Base-by-base conservation (phyloP, 1,284 basidiomycete species). In the Fomitopsis betulina region DNA sequence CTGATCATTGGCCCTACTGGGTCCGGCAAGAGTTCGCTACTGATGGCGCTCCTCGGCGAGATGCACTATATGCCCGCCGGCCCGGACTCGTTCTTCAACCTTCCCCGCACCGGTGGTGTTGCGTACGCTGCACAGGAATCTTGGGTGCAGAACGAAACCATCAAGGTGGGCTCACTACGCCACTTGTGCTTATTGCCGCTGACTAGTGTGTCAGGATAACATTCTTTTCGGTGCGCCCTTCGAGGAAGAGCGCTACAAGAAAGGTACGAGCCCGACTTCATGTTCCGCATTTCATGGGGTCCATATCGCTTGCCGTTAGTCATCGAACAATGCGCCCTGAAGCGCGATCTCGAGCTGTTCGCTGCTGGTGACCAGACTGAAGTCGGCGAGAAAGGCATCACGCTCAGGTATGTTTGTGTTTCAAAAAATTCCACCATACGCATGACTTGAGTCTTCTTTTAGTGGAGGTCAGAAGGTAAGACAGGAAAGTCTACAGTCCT, bases 51-150 rank as follows among this genome's bases (percentile, higher is more conserved):
- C n/a, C 73, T 85, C 73, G 82, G 80, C 19, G 82, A 86, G 64
- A 81, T 86, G 84, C 83, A 86, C 64, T 85, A 81, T 63, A 69
- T 79, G 17, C 78, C 82, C 6, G 68, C 74, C 9, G 75, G 76
- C 6, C 75, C 80, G 13, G 79, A 78, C 39, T 82, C 86, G 0
- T 87, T 84, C 77, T 87, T 78, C 69, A 84, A 82, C 60, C 77
- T 91, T 8, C 87, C 89, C 12, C 78, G 87, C 8, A 71, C 74
- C 1, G 79, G 80, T 10, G 87, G 88, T 7, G 80, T 91, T 6
- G 84, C 86, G 0, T 91, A 89, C 70, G 86, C 87, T 5, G 84
- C 87, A 0, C 89, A 93, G 68, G 87, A 91, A 64, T 84, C 86
- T 1, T 93, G 89, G 89, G 84, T 87, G 4, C 78, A 81, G 64